Conservation (phyloP, 2,329 filamentous ascomycete species). For the Stromatinia cepivora region DNA sequence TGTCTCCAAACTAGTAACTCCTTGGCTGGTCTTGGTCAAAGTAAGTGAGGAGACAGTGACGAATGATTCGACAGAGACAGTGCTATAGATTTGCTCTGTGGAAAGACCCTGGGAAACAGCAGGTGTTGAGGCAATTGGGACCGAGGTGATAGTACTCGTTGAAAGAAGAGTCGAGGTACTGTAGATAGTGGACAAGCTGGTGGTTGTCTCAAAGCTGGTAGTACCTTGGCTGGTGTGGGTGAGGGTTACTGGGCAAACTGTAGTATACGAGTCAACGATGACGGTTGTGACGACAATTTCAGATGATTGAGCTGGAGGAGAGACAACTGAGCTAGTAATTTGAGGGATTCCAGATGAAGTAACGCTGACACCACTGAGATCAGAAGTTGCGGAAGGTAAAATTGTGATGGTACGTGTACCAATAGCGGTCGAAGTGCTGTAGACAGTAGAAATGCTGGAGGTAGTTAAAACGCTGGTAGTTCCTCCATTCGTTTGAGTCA, state of each 20-base stretch:
- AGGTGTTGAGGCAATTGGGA: not conserved
- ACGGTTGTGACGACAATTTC: not conserved
- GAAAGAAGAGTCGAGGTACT: not conserved
- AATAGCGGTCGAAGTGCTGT: not conserved
- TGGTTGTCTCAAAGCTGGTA: slow-evolving; percentile 6
- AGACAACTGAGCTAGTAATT: not conserved
- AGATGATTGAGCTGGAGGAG: not conserved
- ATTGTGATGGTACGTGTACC: not conserved
- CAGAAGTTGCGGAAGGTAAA: too few relatives aligned
- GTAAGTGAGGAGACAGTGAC: not conserved
- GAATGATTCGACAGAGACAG: not conserved
- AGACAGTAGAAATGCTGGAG: not conserved
- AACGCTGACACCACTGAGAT: not conserved
- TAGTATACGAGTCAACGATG: not conserved
- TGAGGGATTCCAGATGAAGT: too few relatives aligned
- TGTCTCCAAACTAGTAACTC: not conserved
- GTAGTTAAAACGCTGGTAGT: not conserved
- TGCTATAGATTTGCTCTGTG: slow-evolving; percentile 1
- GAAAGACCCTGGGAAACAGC: not conserved
- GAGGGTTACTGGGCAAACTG: slow-evolving; percentile 7
- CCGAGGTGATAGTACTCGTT: not conserved
- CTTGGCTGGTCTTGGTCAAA: slow-evolving; percentile 1
- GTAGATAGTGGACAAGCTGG: slow-evolving; percentile 2
- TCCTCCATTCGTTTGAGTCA: slow-evolving; percentile 3
- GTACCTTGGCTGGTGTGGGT: slow-evolving; percentile 5